Base-by-base conservation (phyloP, 1,284 basidiomycete genomes). In the Cutaneotrichosporon dermatis region DNA sequence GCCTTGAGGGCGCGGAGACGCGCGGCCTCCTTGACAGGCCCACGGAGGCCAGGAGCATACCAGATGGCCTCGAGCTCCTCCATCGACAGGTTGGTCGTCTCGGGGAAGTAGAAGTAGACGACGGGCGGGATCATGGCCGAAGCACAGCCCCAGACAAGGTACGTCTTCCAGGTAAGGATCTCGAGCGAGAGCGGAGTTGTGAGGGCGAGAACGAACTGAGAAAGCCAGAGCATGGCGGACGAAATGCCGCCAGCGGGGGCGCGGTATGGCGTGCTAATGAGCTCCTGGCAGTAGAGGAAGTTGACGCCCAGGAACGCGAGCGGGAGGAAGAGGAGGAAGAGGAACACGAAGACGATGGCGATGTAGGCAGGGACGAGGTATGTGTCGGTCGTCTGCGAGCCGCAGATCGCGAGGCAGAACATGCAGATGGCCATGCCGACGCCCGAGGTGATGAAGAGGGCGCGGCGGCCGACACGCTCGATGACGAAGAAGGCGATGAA, bases 401-500 rank as follows among this genome's bases (percentile, higher is more conserved):
- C 69, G 46, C 69, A 70, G 51, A 70, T 70, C 13, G 66, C 67
- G 6, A 70, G 55, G 40, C 55, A 59, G 60, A 70, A 70, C 69
- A 70, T 70, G 58, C 64, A 70, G 3, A 61, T 44, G n/a, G 58
- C 63, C 69, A 73, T 73, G 3, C 71, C 73, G 8, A 59, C 58
- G 2, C 65, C 72, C 2, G 72, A 68, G 51, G 66, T 63, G 45
- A 76, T 63, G 55, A 72, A 71, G 16, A 75, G 57, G 48, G 58
- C 62, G n/a, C 74, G 66, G 39, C 75, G 64, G 11, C 72, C 72
- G 6, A 66, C 62, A n/a, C 58, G 58, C 52, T 73, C 72, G 13
- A 61, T 57, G 40, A 54, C 42, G 54, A 69, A 66, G 58, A 66
- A 69, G 25, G 69, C 63, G 56, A 71, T 71, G 15, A 62, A 51